Conservation (phyloP, 1,284 basidiomycete species). For the Ganoderma boninense region DNA sequence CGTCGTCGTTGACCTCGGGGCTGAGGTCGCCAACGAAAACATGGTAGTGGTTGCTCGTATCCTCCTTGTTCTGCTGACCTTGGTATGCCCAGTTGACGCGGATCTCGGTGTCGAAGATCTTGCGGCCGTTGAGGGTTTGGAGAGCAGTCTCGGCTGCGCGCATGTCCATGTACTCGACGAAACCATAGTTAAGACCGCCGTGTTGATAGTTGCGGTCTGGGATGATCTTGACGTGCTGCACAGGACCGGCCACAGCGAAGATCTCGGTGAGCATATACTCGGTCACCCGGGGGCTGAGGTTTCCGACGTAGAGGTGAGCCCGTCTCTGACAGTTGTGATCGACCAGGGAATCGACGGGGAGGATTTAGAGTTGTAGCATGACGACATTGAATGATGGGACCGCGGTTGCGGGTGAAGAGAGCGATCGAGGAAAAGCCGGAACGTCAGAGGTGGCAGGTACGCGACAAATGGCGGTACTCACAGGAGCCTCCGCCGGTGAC, state of each 20-base stretch:
- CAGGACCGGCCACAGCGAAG: slow-evolving; percentile 93
- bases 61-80: slow-evolving; percentile 95
- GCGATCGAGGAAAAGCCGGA: slow-evolving; percentile 12
- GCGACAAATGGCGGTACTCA: slow-evolving; percentile 47
- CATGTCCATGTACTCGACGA: slow-evolving; percentile 98
- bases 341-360: slow-evolving; percentile 4
- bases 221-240: slow-evolving; percentile 98
- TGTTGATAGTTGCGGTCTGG: slow-evolving; percentile 98
- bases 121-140: slow-evolving; percentile 95
- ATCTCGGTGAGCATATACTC: slow-evolving; percentile 97
- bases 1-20: slow-evolving; percentile 98
- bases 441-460: slow-evolving; percentile 16
- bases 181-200: slow-evolving; percentile 97
- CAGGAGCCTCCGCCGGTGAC: slow-evolving; percentile 77
- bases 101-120: slow-evolving; percentile 98
- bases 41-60: slow-evolving; percentile 95
- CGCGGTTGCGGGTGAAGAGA: slow-evolving; percentile 4
- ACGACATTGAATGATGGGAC: slow-evolving; percentile 4
- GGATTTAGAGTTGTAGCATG: background rate
- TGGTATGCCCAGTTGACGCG: slow-evolving; percentile 99
- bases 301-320: slow-evolving; percentile 97
- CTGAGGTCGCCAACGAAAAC: slow-evolving; percentile 99
- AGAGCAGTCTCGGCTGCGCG: slow-evolving; percentile 96
- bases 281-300: slow-evolving; percentile 92
- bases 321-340: slow-evolving; percentile 60